Base-by-base conservation (phyloP, 2,329 filamentous ascomycete genomes). In the Pseudogymnoascus sp. region DNA sequence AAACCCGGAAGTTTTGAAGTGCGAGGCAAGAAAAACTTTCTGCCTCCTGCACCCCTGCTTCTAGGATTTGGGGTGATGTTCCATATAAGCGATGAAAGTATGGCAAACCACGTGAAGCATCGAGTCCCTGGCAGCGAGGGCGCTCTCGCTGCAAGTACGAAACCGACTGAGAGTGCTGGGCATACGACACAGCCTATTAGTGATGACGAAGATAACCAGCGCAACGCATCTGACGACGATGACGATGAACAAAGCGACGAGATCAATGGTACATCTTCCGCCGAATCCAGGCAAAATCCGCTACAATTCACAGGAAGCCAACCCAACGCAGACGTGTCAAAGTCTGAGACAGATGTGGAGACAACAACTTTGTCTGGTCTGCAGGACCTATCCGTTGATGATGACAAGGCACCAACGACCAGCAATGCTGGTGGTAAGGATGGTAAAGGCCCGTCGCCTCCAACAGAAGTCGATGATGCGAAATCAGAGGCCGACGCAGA, bases 41-140 rank as follows among this genome's bases (percentile, higher is more conserved):
- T 99, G 36, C 90, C 93, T 0, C 93, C 94, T 1, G 88, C 91
- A 6, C 91, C 93, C 69, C 79, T 97, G 28, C 78, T 97, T 1
- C 82, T 99, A 33, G 94, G 94, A 0, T 90, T 97, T 70, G 92
- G 86, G 1, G 81, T 96, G 47, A 80, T 96, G 74, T 99, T 96
- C 74, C 87, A 85, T 68, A 87, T 97, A 59, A 96, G 90, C 68
- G 89, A 95, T 61, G 89, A 92, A 68, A 96, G 91, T 74, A 89
- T 91, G 71, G 82, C 80, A 3, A 88, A 85, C 62, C 92, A 97
- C 72, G 80, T 86, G 41, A 93, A 90, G 71, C 88, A 95, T 71
- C 80, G 87, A 60, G 66, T 86, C 35, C 75, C 79, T n/a, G 75
- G 78, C 39, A 61, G 47, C 15, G 41, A 38, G 30, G 18, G 18